Percentiles rank a stretch among this genome's conserved stretches.
Conservation (phyloP, 805 yeast species). For the Schwanniomyces yamadae region DNA sequence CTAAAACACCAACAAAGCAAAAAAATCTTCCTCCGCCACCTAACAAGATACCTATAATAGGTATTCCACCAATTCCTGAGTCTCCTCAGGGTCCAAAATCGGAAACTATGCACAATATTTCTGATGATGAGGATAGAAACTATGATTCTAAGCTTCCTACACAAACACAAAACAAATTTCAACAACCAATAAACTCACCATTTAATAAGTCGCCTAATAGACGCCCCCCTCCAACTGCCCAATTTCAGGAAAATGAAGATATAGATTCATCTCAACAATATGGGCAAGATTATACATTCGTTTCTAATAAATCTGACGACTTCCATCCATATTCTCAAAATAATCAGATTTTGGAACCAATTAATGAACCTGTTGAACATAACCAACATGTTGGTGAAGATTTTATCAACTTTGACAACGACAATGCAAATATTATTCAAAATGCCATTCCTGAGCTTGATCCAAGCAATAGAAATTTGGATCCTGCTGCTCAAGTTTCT, state of each 20-base stretch:
- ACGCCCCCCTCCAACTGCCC: constrained; percentile 19
- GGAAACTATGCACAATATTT: constrained; percentile 8
- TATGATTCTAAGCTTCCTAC: constrained; percentile 29
- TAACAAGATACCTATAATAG: no score
- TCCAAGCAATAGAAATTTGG: neutral
- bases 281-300: constrained; percentile 21
- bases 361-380: constrained; percentile 3
- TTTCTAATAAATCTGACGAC: constrained; percentile 20
- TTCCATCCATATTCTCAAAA: constrained; percentile 9
- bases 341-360: constrained; percentile 7
- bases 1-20: constrained; percentile 35
- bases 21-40: constrained; percentile 6
- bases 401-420: constrained; percentile 28
- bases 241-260: constrained; percentile 3
- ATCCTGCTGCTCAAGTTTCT: constrained; percentile 1
- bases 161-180: constrained; percentile 22
- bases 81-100: constrained; percentile 9
- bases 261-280: neutral
- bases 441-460: constrained; percentile 11
- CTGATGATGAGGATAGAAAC: constrained; percentile 24
- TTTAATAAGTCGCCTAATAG: constrained; percentile 17
- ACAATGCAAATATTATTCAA: constrained; percentile 19
- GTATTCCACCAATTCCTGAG: constrained; percentile 2
- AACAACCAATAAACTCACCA: constrained; percentile 28
- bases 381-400: constrained; percentile 4